A percentile compares a stretch with the other conserved stretches of the same genome.
phyloP scores from a whole-genome alignment of 257 asterid species.

The Scutellaria barbata region DNA sequence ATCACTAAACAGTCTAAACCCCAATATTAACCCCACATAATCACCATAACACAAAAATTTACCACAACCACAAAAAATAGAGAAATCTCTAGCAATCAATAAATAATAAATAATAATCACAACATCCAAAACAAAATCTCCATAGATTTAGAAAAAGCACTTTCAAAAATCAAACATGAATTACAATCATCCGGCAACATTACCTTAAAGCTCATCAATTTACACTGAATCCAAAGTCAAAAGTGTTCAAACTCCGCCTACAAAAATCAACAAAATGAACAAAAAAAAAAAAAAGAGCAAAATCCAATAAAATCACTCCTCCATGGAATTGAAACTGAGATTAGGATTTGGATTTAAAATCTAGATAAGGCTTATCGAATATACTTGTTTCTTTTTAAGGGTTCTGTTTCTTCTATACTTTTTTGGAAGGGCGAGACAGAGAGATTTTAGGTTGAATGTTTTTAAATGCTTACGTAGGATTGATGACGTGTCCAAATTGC shows the following conservation, averaged over 20 bases:
- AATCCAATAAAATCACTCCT: conserved; percentile 29
- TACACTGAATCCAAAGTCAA: conserved; percentile 36
- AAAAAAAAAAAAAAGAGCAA: conserved; percentile 30
- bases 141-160: neutral
- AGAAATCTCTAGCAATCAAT: conserved; percentile 22
- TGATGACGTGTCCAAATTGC: conserved; percentile 46
- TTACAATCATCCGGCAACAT: conserved; percentile 9
- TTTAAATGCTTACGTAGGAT: conserved; percentile 12
- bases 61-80: conserved; percentile 8
- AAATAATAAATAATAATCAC: conserved; percentile 4
- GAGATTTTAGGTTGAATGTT: conserved; percentile 32
- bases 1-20: neutral
- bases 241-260: conserved; percentile 29
- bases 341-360: conserved; percentile 31
- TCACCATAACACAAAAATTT: conserved; percentile 9
- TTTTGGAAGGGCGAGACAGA: neutral
- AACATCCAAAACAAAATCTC: conserved; percentile 7
- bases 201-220: conserved; percentile 45
- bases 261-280: conserved; percentile 12
- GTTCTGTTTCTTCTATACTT: conserved; percentile 33
- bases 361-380: conserved; percentile 45
- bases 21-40: conserved; percentile 15
- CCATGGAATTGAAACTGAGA: conserved; percentile 15
- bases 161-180: conserved; percentile 5
- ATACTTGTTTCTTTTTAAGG: conserved; percentile 20